Conservation (phyloP, 805 yeast species). For the Tetrapisispora taiwanensis region DNA sequence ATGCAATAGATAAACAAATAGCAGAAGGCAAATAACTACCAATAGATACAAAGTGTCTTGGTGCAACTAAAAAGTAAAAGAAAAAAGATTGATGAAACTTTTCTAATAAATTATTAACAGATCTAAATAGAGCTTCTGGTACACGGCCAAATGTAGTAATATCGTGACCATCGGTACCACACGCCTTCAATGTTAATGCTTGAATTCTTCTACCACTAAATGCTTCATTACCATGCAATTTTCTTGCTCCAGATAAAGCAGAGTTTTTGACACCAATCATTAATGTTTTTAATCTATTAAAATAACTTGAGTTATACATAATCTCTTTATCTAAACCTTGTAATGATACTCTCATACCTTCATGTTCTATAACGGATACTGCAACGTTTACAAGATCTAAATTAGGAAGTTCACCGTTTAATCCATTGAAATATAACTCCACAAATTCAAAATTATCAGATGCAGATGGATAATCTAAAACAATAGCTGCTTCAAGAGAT, state of each 20-base stretch:
- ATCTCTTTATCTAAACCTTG: conserved; percentile 47
- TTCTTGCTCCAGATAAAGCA: conserved; percentile 58
- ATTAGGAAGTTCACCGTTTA: conserved; percentile 94
- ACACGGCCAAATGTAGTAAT: conserved; percentile 88
- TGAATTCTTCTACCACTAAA: conserved; percentile 96
- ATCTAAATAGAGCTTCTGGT: conserved; percentile 75
- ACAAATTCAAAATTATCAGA: conserved; percentile 61
- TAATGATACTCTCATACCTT: conserved; percentile 57
- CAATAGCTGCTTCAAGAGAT: conserved; percentile 80
- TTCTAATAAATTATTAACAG: conserved; percentile 84
- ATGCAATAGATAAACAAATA: conserved; percentile 56
- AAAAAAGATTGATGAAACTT: conserved; percentile 96
- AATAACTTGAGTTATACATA: conserved; percentile 39
- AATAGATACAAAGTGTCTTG: conserved; percentile 76
- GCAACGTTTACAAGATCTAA: conserved; percentile 81
- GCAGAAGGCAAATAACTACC: conserved; percentile 90
- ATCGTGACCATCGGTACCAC: conserved; percentile 56
- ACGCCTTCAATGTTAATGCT: conserved; percentile 70
- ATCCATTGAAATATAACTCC: conserved; percentile 74
- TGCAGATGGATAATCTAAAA: conserved; percentile 63
- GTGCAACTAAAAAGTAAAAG: conserved; percentile 75
- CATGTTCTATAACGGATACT: conserved; percentile 62
- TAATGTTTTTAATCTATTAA: conserved; percentile 48
- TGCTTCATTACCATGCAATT: conserved; percentile 69
- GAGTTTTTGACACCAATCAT: conserved; percentile 56